These are phyloP conservation scores for Pelargonium australe DNA, from an alignment of 441 rosid species.

Conservation along the genomic window DNA sequence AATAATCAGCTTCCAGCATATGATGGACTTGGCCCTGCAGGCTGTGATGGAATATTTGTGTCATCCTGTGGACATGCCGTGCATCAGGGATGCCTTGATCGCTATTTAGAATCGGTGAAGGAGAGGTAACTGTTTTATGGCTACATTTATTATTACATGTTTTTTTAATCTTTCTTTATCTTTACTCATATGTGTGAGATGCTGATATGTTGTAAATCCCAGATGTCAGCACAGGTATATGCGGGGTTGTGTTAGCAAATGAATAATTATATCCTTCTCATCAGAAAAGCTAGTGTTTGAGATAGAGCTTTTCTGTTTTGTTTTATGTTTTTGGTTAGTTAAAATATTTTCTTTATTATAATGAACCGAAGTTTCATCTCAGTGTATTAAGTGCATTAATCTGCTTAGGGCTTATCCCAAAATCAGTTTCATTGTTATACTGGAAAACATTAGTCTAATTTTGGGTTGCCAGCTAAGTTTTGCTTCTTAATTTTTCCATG, in stretches of 20 bases:
- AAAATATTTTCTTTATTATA: conserved; percentile 2
- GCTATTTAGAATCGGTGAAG: conserved; percentile 72
- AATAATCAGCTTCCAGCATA: conserved; percentile 29
- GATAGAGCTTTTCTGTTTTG: background rate
- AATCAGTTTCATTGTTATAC: background rate
- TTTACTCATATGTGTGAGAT: background rate
- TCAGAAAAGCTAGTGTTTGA: conserved; percentile 6
- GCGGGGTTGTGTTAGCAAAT: background rate
- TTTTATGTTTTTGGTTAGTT: background rate
- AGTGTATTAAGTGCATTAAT: background rate
- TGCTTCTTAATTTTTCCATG: conserved; percentile 12
- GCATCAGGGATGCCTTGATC: conserved; percentile 86
- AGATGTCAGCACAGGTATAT: background rate
- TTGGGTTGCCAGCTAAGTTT: background rate
- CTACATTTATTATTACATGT: background rate
- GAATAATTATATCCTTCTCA: background rate
- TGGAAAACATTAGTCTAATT: background rate
- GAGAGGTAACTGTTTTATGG: conserved; percentile 59
- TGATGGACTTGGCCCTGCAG: conserved; percentile 71
- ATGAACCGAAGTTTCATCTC: too few species aligned
- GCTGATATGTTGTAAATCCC: background rate
- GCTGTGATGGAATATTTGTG: conserved; percentile 83
- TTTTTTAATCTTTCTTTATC: background rate
- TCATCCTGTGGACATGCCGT: conserved; percentile 98
- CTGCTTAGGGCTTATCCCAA: background rate